Evolutionary conservation across 257 asterid genomes (phyloP).

Genomic region (Plantago ovata): DNA sequence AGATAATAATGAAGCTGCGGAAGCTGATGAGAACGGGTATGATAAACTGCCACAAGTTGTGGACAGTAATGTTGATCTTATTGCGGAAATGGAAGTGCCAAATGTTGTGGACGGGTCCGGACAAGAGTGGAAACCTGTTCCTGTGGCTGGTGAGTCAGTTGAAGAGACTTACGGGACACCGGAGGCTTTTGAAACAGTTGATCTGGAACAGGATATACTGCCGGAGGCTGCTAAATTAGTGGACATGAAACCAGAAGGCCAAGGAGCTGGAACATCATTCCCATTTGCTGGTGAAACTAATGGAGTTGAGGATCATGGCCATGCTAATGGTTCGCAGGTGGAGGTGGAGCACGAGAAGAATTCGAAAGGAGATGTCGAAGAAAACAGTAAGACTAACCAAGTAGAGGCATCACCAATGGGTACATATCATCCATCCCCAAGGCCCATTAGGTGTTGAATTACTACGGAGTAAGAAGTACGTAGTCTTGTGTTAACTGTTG

Average conservation of each 20-base stretch:
- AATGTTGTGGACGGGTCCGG: too few relatives aligned
- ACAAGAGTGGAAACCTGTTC: too few relatives aligned
- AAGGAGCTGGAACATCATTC: background rate
- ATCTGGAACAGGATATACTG: too few relatives aligned
- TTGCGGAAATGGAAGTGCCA: too few relatives aligned
- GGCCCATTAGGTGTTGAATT: constrained; percentile 4
- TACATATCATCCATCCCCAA: background rate
- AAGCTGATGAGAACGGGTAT: background rate
- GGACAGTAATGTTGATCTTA: too few relatives aligned
- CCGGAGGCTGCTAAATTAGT: too few relatives aligned
- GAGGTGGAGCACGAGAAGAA: background rate
- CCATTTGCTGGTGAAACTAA: background rate
- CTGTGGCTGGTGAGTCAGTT: too few relatives aligned
- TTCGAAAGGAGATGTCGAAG: background rate
- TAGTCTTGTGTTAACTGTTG: background rate
- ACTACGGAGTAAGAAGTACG: too few relatives aligned
- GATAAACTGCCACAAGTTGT: too few relatives aligned
- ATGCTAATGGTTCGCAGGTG: background rate
- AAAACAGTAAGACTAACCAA: constrained; percentile 2
- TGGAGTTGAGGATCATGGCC: background rate
- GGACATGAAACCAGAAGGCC: too few relatives aligned
- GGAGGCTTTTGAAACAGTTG: too few relatives aligned
- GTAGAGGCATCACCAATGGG: background rate
- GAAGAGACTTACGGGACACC: too few relatives aligned
- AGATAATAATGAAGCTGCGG: background rate